Conservation (phyloP, 2,329 filamentous ascomycete species). For the Lasiodiplodia gonubiensis region DNA sequence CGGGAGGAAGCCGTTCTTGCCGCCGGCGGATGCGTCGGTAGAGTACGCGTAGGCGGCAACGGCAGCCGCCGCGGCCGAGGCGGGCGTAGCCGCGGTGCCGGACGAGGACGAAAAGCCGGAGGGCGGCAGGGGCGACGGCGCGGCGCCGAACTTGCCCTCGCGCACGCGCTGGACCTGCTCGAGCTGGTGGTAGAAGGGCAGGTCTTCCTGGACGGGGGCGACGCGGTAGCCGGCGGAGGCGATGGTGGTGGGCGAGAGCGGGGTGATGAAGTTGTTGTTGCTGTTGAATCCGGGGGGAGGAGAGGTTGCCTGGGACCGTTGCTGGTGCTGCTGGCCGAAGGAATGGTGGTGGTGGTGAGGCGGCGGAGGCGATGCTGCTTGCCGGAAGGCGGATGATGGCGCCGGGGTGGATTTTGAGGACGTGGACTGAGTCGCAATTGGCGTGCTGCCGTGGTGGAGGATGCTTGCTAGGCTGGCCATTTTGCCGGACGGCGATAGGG, state of each 20-base stretch:
- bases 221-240: not conserved
- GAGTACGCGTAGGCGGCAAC: not conserved
- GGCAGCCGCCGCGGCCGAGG: not conserved
- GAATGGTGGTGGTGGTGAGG: conserved; percentile 6
- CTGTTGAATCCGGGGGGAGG: not conserved
- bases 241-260: conserved; percentile 12
- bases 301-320: not conserved
- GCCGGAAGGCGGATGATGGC: not conserved
- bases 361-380: not conserved
- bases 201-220: conserved; percentile 3
- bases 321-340: not conserved
- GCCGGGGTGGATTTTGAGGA: conserved; percentile 2
- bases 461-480: conserved; percentile 19
- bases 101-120: not conserved
- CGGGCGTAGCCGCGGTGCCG: not conserved
- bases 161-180: conserved; percentile 22
- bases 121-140: not conserved
- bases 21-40: not conserved
- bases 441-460: not conserved
- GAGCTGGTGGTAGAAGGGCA: conserved; percentile 24
- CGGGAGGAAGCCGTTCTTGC: not conserved
- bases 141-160: conserved; percentile 13
- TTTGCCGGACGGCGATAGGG: conserved; percentile 14
- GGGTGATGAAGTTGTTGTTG: not conserved
- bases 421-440: conserved; percentile 1